Evolutionary conservation across 1,139 yeast genomes (phyloP).

Genomic region (Debaryomycetaceae sp.): DNA sequence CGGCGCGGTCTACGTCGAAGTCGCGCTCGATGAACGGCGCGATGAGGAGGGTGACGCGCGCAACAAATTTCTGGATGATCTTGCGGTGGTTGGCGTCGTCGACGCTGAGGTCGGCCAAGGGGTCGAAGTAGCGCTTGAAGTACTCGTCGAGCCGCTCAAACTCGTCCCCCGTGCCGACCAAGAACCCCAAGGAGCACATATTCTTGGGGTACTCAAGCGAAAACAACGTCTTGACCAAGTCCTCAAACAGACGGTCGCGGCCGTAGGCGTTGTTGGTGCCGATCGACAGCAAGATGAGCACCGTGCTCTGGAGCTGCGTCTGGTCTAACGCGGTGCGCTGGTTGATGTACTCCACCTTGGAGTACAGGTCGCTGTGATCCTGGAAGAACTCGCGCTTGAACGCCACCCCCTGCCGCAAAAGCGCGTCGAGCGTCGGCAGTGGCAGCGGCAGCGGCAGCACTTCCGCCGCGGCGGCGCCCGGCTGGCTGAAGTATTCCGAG

Average conservation of each 20-base stretch:
- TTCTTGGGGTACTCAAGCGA: constrained; percentile 14
- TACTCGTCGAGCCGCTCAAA: constrained; percentile 16
- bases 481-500: background rate
- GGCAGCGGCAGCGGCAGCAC: constrained; percentile 1
- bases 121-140: constrained; percentile 14
- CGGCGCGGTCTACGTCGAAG: constrained; percentile 17
- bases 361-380: constrained; percentile 12
- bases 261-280: constrained; percentile 28
- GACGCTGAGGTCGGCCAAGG: constrained; percentile 5
- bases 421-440: background rate
- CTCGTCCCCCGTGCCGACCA: constrained; percentile 24
- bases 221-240: constrained; percentile 21
- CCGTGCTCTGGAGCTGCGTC: constrained; percentile 10
- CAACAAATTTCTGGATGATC: constrained; percentile 10
- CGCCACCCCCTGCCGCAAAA: constrained; percentile 1
- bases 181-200: constrained; percentile 26
- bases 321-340: constrained; percentile 2
- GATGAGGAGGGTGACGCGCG: constrained; percentile 21
- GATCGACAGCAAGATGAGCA: constrained; percentile 21
- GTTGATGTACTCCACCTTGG: constrained; percentile 12
- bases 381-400: constrained; percentile 1
- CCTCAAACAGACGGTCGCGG: constrained; percentile 16
- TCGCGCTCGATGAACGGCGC: constrained; percentile 31
- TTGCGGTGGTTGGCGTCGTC: constrained; percentile 1
- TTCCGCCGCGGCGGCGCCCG: background rate